Evolutionary conservation across 768 basidiomycete species (phyloP), one percentile per base, ranked within the genome.

Genomic region (Amanita muscaria): DNA sequence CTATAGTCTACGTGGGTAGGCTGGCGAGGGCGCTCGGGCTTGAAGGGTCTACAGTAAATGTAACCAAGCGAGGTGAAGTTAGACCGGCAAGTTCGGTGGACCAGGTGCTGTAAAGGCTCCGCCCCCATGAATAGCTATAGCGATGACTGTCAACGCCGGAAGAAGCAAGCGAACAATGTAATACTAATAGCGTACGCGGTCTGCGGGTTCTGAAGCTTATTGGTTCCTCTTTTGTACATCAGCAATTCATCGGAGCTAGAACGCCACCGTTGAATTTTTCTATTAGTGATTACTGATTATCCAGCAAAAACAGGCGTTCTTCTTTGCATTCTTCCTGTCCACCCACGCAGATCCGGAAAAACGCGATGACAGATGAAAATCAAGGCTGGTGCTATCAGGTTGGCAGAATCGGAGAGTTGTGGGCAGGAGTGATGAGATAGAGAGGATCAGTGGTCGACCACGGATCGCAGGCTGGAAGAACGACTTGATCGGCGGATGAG

Each of bases 401-500:
- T n/a, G n/a, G n/a, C n/a, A n/a, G n/a, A n/a, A n/a, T n/a, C n/a
- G n/a, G n/a, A n/a, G n/a, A n/a, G n/a, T n/a, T n/a, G n/a, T n/a
- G n/a, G n/a, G 27, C 6, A 29, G 27, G 27, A 6, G 27, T 29
- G 27, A 29, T 6, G 6, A 12, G 27, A 29, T 29, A 29, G 27
- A 29, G n/a, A n/a, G n/a, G n/a, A n/a, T n/a, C n/a, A n/a, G n/a
- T 29, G 27, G 12, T 6, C 27, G 40, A 21, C 9, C 15, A 42
- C 40, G 40, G 40, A 42, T 42, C 40, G 40, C n/a, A 30, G 19
- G 23, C 11, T 21, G 12, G 22, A 24, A 19, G 35, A 46, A 49
- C 52, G 54, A 52, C 49, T 40, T 54, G 56, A 57, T 57, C 56
- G 56, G 56, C 54, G 45, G 30, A 39, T 54, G 50, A 49, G 45